Evolutionary conservation across 176 grass and related monocot genomes (phyloP), one percentile per base, ranked within the genome.

Genomic region (Bromus sterilis): DNA sequence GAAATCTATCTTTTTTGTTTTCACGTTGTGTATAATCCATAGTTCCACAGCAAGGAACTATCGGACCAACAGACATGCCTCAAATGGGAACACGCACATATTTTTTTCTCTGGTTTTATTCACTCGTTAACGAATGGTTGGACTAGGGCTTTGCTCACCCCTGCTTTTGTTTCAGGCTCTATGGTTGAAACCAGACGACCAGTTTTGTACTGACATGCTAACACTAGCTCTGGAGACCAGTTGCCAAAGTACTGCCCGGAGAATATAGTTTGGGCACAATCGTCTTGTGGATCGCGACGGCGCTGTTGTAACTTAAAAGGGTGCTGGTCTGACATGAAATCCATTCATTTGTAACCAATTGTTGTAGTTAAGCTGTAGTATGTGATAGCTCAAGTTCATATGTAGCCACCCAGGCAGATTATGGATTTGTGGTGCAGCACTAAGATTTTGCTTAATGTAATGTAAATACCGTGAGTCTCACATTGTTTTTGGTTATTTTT

Each of bases 201-300:
- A 98, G 34, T 93, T 98, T 70, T 98, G 88, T 80, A 95, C 90
- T 15, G 93, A 93, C 44, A 98, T 98, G 96, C 93, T 98, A 67
- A 88, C 90, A 39, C 63, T 86, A 43, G 90, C 96, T 48, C 89
- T 95, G 1, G 81, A 89, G 82, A 80, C 82, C 53, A 86, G 49
- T 34, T 91, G 80, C 44, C 81, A 63, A 65, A 74, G 34, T 58
- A 75, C 74, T 29, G 66, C 61, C 36, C 20, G 53, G 66, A 84
- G 80, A 89, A 78, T 18, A 78, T 84, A 84, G 77, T 65, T 77
- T 84, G 68, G 75, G 84, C n/a, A 33, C 76, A 51, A 13, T 55
- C 4, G 11, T 20, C 57, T 74, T 71, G 55, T 42, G 29, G 28
- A 55, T 59, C 21, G 53, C 33, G 36, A 33, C 63, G n/a, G 63